A percentile compares a stretch with the other conserved stretches of the same genome.
These are phyloP conservation scores for Candida freyschussii DNA, from an alignment of 1,139 yeast species.

Conservation along the genomic window DNA sequence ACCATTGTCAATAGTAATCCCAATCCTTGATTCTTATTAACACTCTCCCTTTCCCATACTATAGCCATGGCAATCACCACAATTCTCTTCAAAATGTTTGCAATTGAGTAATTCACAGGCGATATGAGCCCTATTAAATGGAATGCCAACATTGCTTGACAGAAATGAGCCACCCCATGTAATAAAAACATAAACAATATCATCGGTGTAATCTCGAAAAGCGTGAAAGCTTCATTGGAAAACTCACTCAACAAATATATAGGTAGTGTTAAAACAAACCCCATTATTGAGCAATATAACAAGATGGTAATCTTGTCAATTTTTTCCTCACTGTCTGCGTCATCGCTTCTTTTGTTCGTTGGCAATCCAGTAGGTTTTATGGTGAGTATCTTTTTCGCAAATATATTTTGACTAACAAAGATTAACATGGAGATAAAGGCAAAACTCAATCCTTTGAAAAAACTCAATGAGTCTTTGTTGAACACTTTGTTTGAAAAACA, in stretches of 20 bases:
- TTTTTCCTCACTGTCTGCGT: constrained; percentile 27
- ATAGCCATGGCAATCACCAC: constrained; percentile 80
- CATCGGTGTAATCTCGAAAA: constrained; percentile 33
- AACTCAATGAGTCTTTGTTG: constrained; percentile 34
- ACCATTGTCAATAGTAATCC: constrained; percentile 67
- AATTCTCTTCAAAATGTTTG: constrained; percentile 81
- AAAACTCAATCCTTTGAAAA: constrained; percentile 60
- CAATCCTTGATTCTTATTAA: constrained; percentile 51
- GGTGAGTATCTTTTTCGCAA: constrained; percentile 79
- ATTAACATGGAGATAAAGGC: constrained; percentile 81
- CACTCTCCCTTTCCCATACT: constrained; percentile 64
- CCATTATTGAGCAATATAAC: constrained; percentile 78
- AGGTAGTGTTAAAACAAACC: constrained; percentile 75
- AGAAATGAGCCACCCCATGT: constrained; percentile 78
- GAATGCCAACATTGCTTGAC: constrained; percentile 83
- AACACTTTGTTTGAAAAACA: constrained; percentile 39
- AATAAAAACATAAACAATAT: constrained; percentile 39
- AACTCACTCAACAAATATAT: constrained; percentile 66
- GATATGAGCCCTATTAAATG: constrained; percentile 81
- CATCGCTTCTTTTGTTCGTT: constrained; percentile 13
- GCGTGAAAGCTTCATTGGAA: constrained; percentile 32
- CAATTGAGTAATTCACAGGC: constrained; percentile 89
- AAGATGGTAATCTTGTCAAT: constrained; percentile 79
- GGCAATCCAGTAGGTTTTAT: constrained; percentile 30
- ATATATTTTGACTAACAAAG: constrained; percentile 87